Conservation (phyloP, 2,329 filamentous ascomycete genomes). For the Colletotrichum tropicicola region DNA sequence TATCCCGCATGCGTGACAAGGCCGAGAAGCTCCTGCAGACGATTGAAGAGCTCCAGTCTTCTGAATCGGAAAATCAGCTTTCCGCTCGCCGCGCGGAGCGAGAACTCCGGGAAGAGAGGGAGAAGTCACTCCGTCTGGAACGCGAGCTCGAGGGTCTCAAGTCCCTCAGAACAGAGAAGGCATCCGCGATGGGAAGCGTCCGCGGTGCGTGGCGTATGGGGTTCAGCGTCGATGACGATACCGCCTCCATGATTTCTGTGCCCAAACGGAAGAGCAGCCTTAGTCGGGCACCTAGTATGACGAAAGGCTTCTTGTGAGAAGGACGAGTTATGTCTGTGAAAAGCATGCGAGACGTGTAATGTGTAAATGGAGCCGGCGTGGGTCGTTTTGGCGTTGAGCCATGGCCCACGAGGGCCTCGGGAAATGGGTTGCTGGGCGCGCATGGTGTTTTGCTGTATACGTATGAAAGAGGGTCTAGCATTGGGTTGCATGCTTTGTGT, state of each 20-base stretch:
- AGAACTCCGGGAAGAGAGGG: slow-evolving; percentile 87
- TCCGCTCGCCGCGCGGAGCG: slow-evolving; percentile 86
- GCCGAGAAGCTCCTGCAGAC: slow-evolving; percentile 87
- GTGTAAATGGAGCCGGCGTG: slow-evolving; percentile 17
- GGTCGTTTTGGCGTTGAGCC: slow-evolving; percentile 16
- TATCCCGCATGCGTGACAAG: slow-evolving; percentile 87
- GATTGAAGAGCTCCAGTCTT: slow-evolving; percentile 93
- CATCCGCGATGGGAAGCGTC: slow-evolving; percentile 43
- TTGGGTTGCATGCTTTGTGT: slow-evolving; percentile 12
- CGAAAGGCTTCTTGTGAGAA: slow-evolving; percentile 77
- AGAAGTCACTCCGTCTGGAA: slow-evolving; percentile 83
- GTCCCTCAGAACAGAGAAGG: slow-evolving; percentile 74
- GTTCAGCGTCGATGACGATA: slow-evolving; percentile 50
- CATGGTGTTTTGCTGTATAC: slow-evolving; percentile 20
- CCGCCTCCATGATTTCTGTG: slow-evolving; percentile 56
- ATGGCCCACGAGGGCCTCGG: neutral
- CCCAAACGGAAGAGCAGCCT: slow-evolving; percentile 74
- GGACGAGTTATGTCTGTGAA: neutral
- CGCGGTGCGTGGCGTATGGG: slow-evolving; percentile 42
- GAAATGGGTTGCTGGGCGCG: slow-evolving; percentile 6
- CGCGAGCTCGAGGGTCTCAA: slow-evolving; percentile 89
- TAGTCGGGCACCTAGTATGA: slow-evolving; percentile 72
- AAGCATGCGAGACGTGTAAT: slow-evolving; percentile 20
- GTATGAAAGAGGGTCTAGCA: slow-evolving; percentile 7
- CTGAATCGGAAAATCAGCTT: slow-evolving; percentile 84